phyloP scores from a whole-genome alignment of 352 stramenopile genomes.

The Phytophthora agathidicida region DNA sequence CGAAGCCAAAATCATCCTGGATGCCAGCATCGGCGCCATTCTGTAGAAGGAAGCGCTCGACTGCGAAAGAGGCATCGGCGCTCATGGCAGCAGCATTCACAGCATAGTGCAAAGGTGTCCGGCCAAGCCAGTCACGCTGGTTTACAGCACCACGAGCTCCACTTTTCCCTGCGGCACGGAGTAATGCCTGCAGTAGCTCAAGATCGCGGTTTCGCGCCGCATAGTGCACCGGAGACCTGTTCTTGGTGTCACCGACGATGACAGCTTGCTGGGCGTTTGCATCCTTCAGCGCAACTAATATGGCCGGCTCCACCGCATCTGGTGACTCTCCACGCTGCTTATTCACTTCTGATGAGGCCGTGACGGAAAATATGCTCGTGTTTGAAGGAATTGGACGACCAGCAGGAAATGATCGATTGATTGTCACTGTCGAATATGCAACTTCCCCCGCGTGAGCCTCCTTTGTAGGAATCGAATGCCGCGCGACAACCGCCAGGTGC shows the following conservation, averaged over 20 bases:
- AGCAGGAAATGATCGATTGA: slow-evolving; percentile 20
- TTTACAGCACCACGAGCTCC: slow-evolving; percentile 49
- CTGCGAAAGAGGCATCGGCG: slow-evolving; percentile 77
- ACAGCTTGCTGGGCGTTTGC: slow-evolving; percentile 51
- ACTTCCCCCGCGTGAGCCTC: slow-evolving; percentile 66
- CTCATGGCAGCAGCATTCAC: slow-evolving; percentile 73
- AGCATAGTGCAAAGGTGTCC: slow-evolving; percentile 75
- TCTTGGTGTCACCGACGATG: slow-evolving; percentile 44
- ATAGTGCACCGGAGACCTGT: slow-evolving; percentile 64
- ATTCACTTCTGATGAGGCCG: slow-evolving; percentile 7
- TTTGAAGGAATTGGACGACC: slow-evolving; percentile 15
- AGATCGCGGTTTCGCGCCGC: slow-evolving; percentile 69
- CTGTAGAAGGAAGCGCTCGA: slow-evolving; percentile 74
- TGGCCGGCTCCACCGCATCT: slow-evolving; percentile 38
- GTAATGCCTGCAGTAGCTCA: slow-evolving; percentile 53
- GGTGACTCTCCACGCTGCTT: slow-evolving; percentile 2
- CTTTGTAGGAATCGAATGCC: slow-evolving; percentile 53
- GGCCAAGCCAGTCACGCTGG: slow-evolving; percentile 47
- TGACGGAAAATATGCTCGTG: slow-evolving; percentile 12
- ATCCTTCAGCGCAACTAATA: slow-evolving; percentile 60
- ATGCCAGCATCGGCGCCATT: slow-evolving; percentile 56
- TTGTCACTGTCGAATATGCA: slow-evolving; percentile 43
- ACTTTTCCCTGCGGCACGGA: slow-evolving; percentile 45
- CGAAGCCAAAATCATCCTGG: slow-evolving; percentile 64
- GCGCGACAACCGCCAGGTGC: slow-evolving; percentile 49